Percentiles rank a stretch among this genome's conserved stretches.
These are phyloP conservation scores for Cornus suecica DNA, from an alignment of 148 eudicot genomes.

Conservation along the genomic window DNA sequence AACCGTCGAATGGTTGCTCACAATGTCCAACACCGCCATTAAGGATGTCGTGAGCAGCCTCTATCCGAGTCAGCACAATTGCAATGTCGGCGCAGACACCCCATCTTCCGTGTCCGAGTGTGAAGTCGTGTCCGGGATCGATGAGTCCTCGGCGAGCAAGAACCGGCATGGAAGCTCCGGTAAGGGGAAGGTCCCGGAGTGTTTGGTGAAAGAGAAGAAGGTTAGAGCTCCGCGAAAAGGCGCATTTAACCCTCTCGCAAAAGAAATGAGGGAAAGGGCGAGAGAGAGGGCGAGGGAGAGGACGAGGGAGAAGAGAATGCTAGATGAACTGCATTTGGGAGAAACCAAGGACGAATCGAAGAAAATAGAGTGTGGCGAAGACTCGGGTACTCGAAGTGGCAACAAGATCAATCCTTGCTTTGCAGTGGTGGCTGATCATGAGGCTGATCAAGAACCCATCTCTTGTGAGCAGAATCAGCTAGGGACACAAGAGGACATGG, in stretches of 20 bases:
- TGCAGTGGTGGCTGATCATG: neutral
- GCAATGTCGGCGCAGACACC: conserved; percentile 11
- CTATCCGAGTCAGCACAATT: conserved; percentile 7
- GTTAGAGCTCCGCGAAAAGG: neutral
- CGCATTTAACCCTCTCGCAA: conserved; percentile 16
- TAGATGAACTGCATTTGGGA: neutral
- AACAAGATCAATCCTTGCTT: neutral
- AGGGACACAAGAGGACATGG: neutral
- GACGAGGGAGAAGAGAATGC: conserved; percentile 24
- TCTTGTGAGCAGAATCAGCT: neutral
- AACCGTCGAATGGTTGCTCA: conserved; percentile 64
- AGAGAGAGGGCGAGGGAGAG: conserved; percentile 57
- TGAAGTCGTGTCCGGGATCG: conserved; percentile 33
- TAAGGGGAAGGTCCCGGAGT: neutral
- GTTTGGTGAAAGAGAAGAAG: neutral
- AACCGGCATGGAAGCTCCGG: neutral
- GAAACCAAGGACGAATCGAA: neutral
- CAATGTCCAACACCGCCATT: conserved; percentile 37
- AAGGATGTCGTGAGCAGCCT: conserved; percentile 29
- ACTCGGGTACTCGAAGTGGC: neutral
- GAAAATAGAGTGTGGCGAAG: conserved; percentile 9
- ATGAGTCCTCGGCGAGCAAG: neutral
- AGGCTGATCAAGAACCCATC: conserved; percentile 13
- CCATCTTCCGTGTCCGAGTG: conserved; percentile 45
- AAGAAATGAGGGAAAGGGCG: conserved; percentile 40